phyloP scores from a whole-genome alignment of 2,329 filamentous ascomycete genomes.

The Dichotomopilus funicola region DNA sequence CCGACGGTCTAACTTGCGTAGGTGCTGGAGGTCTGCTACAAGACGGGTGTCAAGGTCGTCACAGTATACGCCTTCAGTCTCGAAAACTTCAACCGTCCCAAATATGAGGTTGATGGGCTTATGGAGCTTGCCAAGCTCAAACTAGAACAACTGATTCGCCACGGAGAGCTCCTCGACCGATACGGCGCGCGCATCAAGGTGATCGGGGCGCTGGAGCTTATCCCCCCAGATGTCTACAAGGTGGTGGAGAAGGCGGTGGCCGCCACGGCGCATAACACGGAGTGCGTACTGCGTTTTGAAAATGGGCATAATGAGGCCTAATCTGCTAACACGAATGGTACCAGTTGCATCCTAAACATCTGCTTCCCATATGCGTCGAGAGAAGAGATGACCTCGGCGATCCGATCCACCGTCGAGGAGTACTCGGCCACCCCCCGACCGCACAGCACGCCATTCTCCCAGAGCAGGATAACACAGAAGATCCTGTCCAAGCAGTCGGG shows the following conservation, averaged over 20 bases:
- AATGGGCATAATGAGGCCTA: neutral
- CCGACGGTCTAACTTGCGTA: conserved; percentile 28
- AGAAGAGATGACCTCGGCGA: conserved; percentile 88
- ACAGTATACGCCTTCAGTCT: conserved; percentile 99
- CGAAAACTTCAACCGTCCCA: conserved; percentile 96
- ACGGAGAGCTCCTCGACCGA: conserved; percentile 85
- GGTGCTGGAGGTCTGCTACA: conserved; percentile 98
- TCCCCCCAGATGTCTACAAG: conserved; percentile 80
- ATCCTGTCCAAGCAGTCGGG: conserved; percentile 64
- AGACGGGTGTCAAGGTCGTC: conserved; percentile 90
- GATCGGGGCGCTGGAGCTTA: conserved; percentile 74
- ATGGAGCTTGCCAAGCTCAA: conserved; percentile 99
- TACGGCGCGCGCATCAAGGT: conserved; percentile 86
- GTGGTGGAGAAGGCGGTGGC: conserved; percentile 81
- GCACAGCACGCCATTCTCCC: conserved; percentile 70
- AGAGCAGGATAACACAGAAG: conserved; percentile 78
- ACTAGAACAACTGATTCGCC: conserved; percentile 81
- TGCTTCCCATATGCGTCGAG: conserved; percentile 97
- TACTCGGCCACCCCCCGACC: conserved; percentile 67
- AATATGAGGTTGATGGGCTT: conserved; percentile 91
- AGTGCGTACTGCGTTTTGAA: conserved; percentile 38
- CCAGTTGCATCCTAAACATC: conserved; percentile 67
- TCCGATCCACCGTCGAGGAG: conserved; percentile 79
- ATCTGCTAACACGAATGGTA: conserved; percentile 5
- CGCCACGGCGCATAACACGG: conserved; percentile 79